These are phyloP conservation scores for Telfairia occidentalis DNA, from an alignment of 331 rosid genomes.

Conservation along the genomic window DNA sequence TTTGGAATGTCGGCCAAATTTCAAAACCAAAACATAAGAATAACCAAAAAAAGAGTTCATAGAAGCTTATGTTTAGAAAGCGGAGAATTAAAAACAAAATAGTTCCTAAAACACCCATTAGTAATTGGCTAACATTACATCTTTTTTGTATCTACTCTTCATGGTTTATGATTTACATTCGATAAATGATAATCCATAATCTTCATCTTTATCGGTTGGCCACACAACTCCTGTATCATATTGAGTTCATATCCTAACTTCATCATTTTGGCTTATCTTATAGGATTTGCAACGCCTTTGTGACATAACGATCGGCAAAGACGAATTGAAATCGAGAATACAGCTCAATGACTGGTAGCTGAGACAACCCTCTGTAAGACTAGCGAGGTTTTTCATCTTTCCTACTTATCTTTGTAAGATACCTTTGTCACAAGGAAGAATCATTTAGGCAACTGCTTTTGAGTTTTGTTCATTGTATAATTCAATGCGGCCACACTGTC, in stretches of 20 bases:
- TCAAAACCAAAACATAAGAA: not conserved
- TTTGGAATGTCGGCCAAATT: not conserved
- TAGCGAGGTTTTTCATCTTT: constrained; percentile 17
- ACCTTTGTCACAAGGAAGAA: constrained; percentile 27
- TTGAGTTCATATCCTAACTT: constrained; percentile 30
- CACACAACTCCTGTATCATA: not conserved
- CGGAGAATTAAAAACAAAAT: not conserved
- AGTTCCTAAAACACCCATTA: not conserved
- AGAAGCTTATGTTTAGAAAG: not conserved
- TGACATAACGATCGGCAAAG: constrained; percentile 26
- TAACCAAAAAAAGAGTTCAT: not conserved
- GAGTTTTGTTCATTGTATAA: not conserved
- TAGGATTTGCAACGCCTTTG: constrained; percentile 86
- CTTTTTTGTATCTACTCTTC: not conserved
- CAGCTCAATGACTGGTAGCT: not conserved
- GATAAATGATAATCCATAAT: not conserved
- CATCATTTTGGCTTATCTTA: constrained; percentile 39
- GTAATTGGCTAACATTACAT: not conserved
- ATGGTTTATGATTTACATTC: not conserved
- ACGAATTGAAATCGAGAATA: not conserved
- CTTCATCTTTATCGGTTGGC: not conserved
- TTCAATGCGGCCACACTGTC: not conserved
- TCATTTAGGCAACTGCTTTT: not conserved
- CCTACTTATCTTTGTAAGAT: constrained; percentile 20
- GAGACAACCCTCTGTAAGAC: not conserved